Evolutionary conservation across 495 filamentous ascomycete species (phyloP).

Genomic region (Peziza echinospora): DNA sequence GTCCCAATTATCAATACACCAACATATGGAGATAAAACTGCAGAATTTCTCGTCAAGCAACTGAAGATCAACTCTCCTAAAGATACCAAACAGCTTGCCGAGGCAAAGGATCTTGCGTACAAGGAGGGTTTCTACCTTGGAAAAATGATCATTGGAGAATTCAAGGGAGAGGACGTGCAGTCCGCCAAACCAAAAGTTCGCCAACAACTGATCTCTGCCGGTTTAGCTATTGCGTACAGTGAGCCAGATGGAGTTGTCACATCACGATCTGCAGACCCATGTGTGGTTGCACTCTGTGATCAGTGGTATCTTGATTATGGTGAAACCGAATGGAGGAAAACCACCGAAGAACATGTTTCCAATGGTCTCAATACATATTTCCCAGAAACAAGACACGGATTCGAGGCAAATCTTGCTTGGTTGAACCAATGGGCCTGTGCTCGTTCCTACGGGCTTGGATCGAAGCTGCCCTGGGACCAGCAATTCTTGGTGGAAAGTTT

Average conservation of each 20-base stretch:
- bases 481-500: conserved; percentile 82
- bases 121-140: conserved; percentile 97
- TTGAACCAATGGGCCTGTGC: conserved; percentile 91
- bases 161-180: conserved; percentile 67
- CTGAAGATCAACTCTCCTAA: conserved; percentile 94
- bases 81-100: conserved; percentile 65
- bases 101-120: conserved; percentile 92
- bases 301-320: conserved; percentile 98
- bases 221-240: conserved; percentile 73
- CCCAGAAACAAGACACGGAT: conserved; percentile 58
- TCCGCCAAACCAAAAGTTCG: conserved; percentile 70
- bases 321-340: conserved; percentile 57
- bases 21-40: conserved; percentile 65
- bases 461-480: conserved; percentile 86
- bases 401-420: conserved; percentile 72
- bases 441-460: conserved; percentile 75
- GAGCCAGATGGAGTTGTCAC: conserved; percentile 81
- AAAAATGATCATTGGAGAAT: conserved; percentile 72
- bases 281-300: conserved; percentile 77
- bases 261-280: conserved; percentile 68
- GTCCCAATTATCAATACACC: conserved; percentile 77
- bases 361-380: conserved; percentile 56
- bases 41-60: conserved; percentile 64
- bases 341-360: conserved; percentile 49
- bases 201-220: conserved; percentile 51